These are phyloP conservation scores for Novymonas esmeraldas DNA, from an alignment of 208 protist species.

Conservation along the genomic window DNA sequence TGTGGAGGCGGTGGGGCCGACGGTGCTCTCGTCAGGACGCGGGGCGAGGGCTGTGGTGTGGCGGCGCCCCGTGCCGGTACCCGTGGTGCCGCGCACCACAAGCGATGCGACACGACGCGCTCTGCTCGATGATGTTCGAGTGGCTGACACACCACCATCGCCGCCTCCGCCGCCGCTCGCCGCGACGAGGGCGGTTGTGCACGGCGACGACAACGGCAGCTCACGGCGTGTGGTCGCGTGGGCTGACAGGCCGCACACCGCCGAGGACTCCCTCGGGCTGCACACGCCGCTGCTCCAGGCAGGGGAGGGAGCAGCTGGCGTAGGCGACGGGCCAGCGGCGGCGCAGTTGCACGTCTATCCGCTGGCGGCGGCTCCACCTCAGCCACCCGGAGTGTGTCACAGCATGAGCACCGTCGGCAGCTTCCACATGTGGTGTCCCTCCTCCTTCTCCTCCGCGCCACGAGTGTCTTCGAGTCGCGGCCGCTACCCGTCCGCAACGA, in stretches of 20 bases:
- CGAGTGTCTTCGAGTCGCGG: slow-evolving; percentile 2
- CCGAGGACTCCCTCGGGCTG: background rate
- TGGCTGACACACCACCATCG: slow-evolving; percentile 1
- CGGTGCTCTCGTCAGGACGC: background rate
- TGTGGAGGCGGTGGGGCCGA: background rate
- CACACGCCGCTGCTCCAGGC: background rate
- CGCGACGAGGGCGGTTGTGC: background rate
- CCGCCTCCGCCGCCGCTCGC: too few relatives aligned
- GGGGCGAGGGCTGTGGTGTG: slow-evolving; percentile 23
- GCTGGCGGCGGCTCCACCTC: background rate
- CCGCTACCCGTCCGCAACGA: slow-evolving; percentile 23
- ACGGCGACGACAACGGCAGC: background rate
- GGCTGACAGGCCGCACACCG: background rate
- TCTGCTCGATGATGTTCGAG: slow-evolving; percentile 14
- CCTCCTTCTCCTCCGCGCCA: slow-evolving; percentile 1
- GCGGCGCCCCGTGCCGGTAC: slow-evolving; percentile 11
- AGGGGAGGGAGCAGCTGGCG: too few relatives aligned
- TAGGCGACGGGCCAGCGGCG: too few relatives aligned
- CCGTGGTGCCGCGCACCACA: background rate
- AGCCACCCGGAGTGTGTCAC: background rate
- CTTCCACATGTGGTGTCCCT: slow-evolving; percentile 35
- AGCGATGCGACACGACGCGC: slow-evolving; percentile 7
- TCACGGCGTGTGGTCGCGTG: background rate
- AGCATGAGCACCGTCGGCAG: slow-evolving; percentile 30
- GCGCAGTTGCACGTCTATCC: background rate